Base-by-base conservation (phyloP, 176 grass and related monocot species). In the Poa pratensis region DNA sequence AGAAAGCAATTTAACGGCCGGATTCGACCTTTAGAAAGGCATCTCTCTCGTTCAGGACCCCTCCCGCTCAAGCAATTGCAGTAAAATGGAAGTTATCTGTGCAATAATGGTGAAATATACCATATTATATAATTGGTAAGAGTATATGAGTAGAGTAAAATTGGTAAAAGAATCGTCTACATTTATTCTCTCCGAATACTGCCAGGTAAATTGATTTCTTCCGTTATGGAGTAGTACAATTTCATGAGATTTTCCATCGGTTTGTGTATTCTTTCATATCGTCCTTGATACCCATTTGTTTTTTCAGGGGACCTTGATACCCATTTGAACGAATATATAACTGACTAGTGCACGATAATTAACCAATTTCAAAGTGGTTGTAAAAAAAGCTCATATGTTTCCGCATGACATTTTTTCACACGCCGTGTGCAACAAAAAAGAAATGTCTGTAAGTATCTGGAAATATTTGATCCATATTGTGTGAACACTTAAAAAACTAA, bases 1-100 rank as follows among this genome's bases (percentile, higher is more conserved):
- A 51, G 43, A 54, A 70, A 87, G 14, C 69, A 87, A 71, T 71
- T 51, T 84, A 91, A 91, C 81, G 77, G 85, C 89, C 76, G 69
- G 85, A 87, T 91, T 84, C 80, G 59, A 75, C 23, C 75, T 87
- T 90, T 90, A 40, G 35, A 78, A 82, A 69, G 6, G 75, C 37
- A 54, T 40, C 88, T 40, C n/a, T 78, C 46, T 66, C 15, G 45
- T 82, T 78, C 73, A 26, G 34, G 65, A 83, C 74, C 65, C 65
- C 55, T 83, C 65, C 65, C 77, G 43, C 34, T 17, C 24, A 57
- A 73, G 53, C 80, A 79, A 68, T 83, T 76, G 17, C 43, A 14
- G 16, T 32, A 23, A 75, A 65, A 75, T 18, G 52, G 20, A 78
- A 43, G 20, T 7, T 23, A 72, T 72, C n/a, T 43, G 5, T 9